Conservation (phyloP, 2,329 filamentous ascomycete genomes). For the Alternaria sp. region DNA sequence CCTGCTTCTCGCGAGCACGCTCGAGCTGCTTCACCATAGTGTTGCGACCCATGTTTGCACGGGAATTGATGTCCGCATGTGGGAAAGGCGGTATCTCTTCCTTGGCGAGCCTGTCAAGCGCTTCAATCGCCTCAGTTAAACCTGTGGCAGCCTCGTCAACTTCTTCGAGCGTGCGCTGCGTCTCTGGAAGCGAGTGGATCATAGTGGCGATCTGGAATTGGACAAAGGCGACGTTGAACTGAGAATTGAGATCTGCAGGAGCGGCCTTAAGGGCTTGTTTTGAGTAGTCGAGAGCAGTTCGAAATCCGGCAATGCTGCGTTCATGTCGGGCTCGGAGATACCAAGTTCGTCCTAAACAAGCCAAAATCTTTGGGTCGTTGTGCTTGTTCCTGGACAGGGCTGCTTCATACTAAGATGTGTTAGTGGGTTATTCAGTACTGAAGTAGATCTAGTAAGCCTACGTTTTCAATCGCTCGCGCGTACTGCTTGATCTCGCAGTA, state of each 20-base stretch:
- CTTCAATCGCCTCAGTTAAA: conserved; percentile 83
- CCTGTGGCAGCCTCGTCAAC: conserved; percentile 81
- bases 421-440: conserved; percentile 14
- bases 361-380: conserved; percentile 79
- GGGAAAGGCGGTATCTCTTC: conserved; percentile 82
- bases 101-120: conserved; percentile 67
- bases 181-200: conserved; percentile 77
- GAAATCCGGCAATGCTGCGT: conserved; percentile 68
- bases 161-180: conserved; percentile 78
- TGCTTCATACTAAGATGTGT: conserved; percentile 72
- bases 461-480: conserved; percentile 85
- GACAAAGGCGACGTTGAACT: conserved; percentile 98
- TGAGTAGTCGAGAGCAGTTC: conserved; percentile 70
- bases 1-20: conserved; percentile 81
- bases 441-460: conserved; percentile 41
- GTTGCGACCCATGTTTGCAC: conserved; percentile 96
- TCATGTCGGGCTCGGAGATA: conserved; percentile 79
- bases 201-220: conserved; percentile 91
- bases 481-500: conserved; percentile 91
- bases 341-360: conserved; percentile 89
- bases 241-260: conserved; percentile 86
- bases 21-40: conserved; percentile 93
- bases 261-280: conserved; percentile 76
- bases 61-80: conserved; percentile 87
- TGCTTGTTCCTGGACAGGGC: conserved; percentile 81